Evolutionary conservation across 805 yeast species (phyloP), one percentile per base, ranked within the genome.

Genomic region (Nakazawaea siamensis): DNA sequence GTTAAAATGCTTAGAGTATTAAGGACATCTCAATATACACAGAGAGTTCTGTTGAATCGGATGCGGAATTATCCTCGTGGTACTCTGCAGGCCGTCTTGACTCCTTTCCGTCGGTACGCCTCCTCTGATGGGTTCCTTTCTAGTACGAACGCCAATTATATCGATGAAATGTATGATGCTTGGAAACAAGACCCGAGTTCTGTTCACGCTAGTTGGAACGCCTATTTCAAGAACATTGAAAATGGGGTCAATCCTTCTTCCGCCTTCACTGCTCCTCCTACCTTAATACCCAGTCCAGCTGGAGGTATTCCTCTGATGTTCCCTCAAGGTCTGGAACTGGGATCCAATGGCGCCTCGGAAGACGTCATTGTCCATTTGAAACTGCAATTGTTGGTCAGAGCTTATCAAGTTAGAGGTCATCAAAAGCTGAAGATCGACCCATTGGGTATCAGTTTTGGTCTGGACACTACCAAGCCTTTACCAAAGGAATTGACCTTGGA

Each of bases 401-500:
- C 98, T 20, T 92, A 88, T 65, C 98, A 92, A 68, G 98, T 92
- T 35, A 79, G 97, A 62, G 99, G 98, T 47, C 99, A 92, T 61
- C 82, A 80, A 60, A 85, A 84, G 66, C 97, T 97, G 30, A 80
- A 78, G 50, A 80, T 87, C 43, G 99, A 92, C 61, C 99, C 99
- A n/a, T 68, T 92, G 54, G 90, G 82, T 24, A 82, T 90, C 52
- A 76, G 88, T 14, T 84, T 78, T 54, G 97, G 92, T 48, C 83
- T 76, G 51, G 74, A 73, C 51, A 46, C 46, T 27, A 43, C 55
- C 10, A 57, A 62, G 34, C 64, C 69, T 13, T 43, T 70, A 29
- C 97, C 98, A 43, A 77, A 70, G 53, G 98, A 92, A 64, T 70
- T 92, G 55, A 85, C 95, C 32, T 66, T 87, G 42, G 97, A 87